Evolutionary conservation across 176 grass and related monocot genomes (phyloP), one percentile per base, ranked within the genome.

Genomic region (Eleusine coracana): DNA sequence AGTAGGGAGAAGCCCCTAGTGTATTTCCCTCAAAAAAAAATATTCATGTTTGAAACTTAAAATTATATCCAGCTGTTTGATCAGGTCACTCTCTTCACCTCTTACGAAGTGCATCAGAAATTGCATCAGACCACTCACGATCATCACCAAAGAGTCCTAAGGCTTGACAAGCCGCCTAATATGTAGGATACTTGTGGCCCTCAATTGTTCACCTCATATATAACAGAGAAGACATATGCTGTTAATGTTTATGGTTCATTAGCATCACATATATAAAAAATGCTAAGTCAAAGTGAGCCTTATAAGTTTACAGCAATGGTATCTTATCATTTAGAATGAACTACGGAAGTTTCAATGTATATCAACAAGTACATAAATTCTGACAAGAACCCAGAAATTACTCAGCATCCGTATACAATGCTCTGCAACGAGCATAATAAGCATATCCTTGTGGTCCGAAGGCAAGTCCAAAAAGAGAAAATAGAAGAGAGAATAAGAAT

Each of bases 331-430:
- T 7, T 21, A 21, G 52, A 60, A 25, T n/a, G 28, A 65, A 65
- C 28, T 65, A 65, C 61, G 23, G 2, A 63, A 82, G 42, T 48
- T n/a, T 63, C 56, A 42, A 40, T 86, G 58, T 65, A 86, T 4
- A n/a, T 66, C 15, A 31, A 70, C 64, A 71, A 63, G 67, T 83
- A 83, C 80, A 78, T 23, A 77, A 71, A 80, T n/a, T 85, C 54
- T 66, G 72, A 21, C 27, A 89, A 18, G 7, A 78, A 58, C 13
- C 79, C 79, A 17, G 74, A 63, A 71, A 76, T 51, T 84, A 85
- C 83, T 89, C 55, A 37, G 65, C 42, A 65, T 56, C 7, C 71
- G 66, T 89, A 85, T 81, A 81, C 64, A 85, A 28, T 67, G 59
- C 70, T 85, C 76, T n/a, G 66, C 55, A 76, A 55, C 36, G 58